These are phyloP conservation scores for cucumber (Cucumis sativus) DNA, from an alignment of 306 rosid genomes.

Conservation along the genomic window DNA sequence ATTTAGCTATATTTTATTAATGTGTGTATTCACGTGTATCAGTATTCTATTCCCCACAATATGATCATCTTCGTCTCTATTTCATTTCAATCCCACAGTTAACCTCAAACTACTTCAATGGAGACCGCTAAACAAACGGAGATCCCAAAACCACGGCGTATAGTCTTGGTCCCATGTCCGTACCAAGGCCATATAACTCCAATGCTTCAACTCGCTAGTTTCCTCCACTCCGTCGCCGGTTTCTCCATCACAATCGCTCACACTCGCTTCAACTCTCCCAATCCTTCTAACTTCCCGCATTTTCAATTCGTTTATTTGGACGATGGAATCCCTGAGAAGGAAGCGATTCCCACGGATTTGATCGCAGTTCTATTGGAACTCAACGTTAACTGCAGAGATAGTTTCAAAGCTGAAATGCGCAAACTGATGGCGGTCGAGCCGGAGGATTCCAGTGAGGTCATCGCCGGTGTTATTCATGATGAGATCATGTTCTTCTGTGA, in stretches of 20 bases:
- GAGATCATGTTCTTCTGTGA: constrained; percentile 18
- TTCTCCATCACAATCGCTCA: constrained; percentile 21
- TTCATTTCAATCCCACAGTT: too few relatives aligned
- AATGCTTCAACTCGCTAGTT: constrained; percentile 15
- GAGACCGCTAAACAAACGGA: not conserved
- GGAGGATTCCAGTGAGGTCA: not conserved
- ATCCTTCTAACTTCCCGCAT: constrained; percentile 7
- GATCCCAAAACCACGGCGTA: not conserved
- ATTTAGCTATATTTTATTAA: too few relatives aligned
- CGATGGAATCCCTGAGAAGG: not conserved
- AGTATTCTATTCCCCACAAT: too few relatives aligned
- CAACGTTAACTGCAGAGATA: constrained; percentile 13
- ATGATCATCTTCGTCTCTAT: too few relatives aligned
- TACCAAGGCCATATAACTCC: constrained; percentile 23
- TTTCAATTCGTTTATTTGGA: constrained; percentile 4
- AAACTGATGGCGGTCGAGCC: constrained; percentile 15
- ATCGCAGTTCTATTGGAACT: not conserved
- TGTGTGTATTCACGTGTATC: too few relatives aligned
- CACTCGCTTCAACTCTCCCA: constrained; percentile 13
- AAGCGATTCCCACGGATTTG: not conserved
- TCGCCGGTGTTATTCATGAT: constrained; percentile 38
- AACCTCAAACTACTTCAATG: not conserved
- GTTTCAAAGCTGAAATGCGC: constrained; percentile 13
- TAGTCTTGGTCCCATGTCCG: constrained; percentile 14
- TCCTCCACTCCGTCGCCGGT: constrained; percentile 13